These are phyloP conservation scores for Quercus phellos DNA, from an alignment of 331 rosid species.

Conservation along the genomic window DNA sequence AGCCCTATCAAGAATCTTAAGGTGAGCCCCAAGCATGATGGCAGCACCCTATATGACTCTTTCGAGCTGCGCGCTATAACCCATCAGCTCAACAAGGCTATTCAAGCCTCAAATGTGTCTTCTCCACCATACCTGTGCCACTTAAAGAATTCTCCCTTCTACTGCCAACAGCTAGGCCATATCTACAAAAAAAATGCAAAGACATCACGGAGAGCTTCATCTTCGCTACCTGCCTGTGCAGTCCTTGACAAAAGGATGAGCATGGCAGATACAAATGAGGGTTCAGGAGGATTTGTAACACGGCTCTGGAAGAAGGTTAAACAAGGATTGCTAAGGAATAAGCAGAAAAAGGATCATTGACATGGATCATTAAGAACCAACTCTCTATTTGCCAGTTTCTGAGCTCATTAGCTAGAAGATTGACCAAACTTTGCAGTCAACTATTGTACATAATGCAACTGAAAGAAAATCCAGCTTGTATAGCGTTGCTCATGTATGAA, in stretches of 20 bases:
- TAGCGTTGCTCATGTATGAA: neutral
- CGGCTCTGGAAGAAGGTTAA: slow-evolving; percentile 63
- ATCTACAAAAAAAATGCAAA: slow-evolving; percentile 23
- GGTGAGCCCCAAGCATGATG: slow-evolving; percentile 35
- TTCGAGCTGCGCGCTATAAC: slow-evolving; percentile 56
- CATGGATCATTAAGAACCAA: no score
- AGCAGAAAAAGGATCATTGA: neutral
- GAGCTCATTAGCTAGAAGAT: neutral
- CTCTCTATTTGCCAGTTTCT: no score
- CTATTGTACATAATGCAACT: neutral
- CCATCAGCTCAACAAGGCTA: slow-evolving; percentile 57
- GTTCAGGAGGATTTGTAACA: slow-evolving; percentile 29
- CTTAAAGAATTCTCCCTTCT: slow-evolving; percentile 36
- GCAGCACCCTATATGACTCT: slow-evolving; percentile 61
- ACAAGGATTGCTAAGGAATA: slow-evolving; percentile 33
- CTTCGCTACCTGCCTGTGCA: slow-evolving; percentile 4
- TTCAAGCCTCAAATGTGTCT: slow-evolving; percentile 33
- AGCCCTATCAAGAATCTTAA: slow-evolving; percentile 14
- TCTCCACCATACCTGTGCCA: slow-evolving; percentile 25
- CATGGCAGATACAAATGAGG: neutral
- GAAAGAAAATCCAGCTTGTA: neutral
- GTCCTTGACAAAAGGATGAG: slow-evolving; percentile 5
- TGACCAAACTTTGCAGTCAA: neutral
- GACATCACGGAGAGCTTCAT: slow-evolving; percentile 31
- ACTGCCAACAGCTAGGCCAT: slow-evolving; percentile 29